phyloP scores from a whole-genome alignment of 2,329 filamentous ascomycete genomes.

The Madurella mycetomatis region DNA sequence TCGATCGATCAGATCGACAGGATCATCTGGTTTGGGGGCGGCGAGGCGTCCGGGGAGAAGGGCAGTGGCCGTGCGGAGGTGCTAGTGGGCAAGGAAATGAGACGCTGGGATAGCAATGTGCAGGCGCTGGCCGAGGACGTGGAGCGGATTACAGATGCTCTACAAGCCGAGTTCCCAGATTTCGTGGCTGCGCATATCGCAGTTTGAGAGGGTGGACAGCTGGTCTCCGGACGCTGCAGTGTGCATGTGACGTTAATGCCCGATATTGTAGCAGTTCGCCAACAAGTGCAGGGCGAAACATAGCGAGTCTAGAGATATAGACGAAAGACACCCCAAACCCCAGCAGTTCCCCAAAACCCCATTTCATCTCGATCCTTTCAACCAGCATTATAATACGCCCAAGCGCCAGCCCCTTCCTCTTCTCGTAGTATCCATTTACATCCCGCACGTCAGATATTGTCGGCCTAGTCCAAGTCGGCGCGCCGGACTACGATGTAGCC shows the following conservation, averaged over 20 bases:
- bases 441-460: background rate
- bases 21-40: conserved; percentile 78
- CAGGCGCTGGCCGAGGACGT: conserved; percentile 75
- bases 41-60: conserved; percentile 65
- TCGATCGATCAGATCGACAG: conserved; percentile 92
- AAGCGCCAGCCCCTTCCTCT: background rate
- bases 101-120: conserved; percentile 86
- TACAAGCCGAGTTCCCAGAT: conserved; percentile 68
- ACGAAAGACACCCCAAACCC: background rate
- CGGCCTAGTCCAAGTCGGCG: conserved; percentile 44
- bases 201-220: conserved; percentile 8
- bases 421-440: background rate
- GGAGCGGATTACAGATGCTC: conserved; percentile 27
- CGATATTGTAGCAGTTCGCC: background rate
- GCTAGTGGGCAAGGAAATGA: conserved; percentile 64
- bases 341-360: background rate
- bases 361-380: background rate
- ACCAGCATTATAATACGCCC: background rate
- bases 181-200: conserved; percentile 24
- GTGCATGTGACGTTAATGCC: background rate
- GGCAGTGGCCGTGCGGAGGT: conserved; percentile 62
- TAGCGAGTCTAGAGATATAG: conserved; percentile 5
- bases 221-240: background rate
- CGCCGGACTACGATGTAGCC: conserved; percentile 53
- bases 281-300: background rate